phyloP scores from a whole-genome alignment of 1,139 yeast genomes.

The Suhomyces guaymorum region DNA sequence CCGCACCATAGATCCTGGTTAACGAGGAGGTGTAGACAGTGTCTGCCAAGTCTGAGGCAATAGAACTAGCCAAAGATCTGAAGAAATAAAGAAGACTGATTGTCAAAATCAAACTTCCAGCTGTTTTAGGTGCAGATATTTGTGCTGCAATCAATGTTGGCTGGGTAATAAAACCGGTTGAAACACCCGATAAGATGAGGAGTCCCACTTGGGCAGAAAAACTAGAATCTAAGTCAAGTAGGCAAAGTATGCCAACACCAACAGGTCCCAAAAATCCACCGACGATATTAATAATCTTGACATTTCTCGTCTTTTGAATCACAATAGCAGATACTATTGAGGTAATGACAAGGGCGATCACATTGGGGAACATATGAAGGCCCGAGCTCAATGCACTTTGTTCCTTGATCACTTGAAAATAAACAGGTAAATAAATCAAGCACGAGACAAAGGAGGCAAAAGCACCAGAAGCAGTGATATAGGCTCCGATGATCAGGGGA shows the following conservation, averaged over 20 bases:
- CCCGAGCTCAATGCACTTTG: slow-evolving; percentile 39
- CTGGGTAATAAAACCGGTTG: slow-evolving; percentile 33
- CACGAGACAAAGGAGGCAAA: slow-evolving; percentile 9
- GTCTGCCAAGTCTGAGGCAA: slow-evolving; percentile 18
- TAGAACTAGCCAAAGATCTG: slow-evolving; percentile 1
- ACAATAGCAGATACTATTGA: slow-evolving; percentile 32
- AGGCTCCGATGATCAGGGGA: slow-evolving; percentile 17
- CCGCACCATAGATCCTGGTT: slow-evolving; percentile 18
- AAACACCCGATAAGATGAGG: slow-evolving; percentile 34
- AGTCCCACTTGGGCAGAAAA: slow-evolving; percentile 33
- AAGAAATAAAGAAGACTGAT: slow-evolving; percentile 1
- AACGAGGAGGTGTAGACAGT: slow-evolving; percentile 34
- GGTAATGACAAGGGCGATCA: slow-evolving; percentile 33
- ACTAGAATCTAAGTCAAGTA: slow-evolving; percentile 33
- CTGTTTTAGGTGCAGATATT: slow-evolving; percentile 34
- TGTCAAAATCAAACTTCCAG: slow-evolving; percentile 37
- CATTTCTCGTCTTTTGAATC: slow-evolving; percentile 30
- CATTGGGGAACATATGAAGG: slow-evolving; percentile 35
- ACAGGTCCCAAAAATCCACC: slow-evolving; percentile 30
- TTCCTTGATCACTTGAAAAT: slow-evolving; percentile 39
- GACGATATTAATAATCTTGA: slow-evolving; percentile 31
- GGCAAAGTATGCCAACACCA: slow-evolving; percentile 35
- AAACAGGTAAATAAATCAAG: slow-evolving; percentile 21
- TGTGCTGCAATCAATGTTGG: slow-evolving; percentile 30
- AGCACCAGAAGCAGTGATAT: slow-evolving; percentile 5